Conservation (phyloP, 352 stramenopile species). For the Phytophthora foliorum region DNA sequence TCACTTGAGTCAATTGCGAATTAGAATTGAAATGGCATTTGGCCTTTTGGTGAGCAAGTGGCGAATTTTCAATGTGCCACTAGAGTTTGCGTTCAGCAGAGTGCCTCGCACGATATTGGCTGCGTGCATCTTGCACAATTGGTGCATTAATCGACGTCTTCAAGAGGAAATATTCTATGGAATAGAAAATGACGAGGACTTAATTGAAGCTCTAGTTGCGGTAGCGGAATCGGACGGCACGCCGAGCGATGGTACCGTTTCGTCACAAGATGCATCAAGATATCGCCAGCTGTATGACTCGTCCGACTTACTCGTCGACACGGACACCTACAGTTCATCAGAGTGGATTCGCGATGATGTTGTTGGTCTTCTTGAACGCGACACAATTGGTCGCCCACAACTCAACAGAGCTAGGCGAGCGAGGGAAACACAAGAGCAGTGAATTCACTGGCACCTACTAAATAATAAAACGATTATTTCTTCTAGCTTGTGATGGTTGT, state of each 20-base stretch:
- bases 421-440: background rate
- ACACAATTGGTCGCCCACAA: background rate
- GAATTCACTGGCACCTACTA: background rate
- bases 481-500: background rate
- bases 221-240: background rate
- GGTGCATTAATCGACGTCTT: background rate
- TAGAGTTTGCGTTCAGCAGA: background rate
- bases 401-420: background rate
- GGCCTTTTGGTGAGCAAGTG: slow-evolving; percentile 9
- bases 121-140: background rate
- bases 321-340: background rate
- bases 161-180: background rate
- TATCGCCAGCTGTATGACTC: background rate
- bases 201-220: background rate
- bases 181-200: background rate
- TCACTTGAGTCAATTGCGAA: background rate
- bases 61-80: background rate
- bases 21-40: slow-evolving; percentile 13
- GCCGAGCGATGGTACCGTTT: background rate
- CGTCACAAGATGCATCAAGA: background rate
- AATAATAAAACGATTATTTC: background rate
- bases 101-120: background rate
- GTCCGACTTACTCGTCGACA: background rate
- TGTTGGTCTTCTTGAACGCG: background rate
- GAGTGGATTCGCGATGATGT: background rate